These are phyloP conservation scores for Yarrowia sp. DNA, from an alignment of 805 yeast genomes.

Conservation along the genomic window DNA sequence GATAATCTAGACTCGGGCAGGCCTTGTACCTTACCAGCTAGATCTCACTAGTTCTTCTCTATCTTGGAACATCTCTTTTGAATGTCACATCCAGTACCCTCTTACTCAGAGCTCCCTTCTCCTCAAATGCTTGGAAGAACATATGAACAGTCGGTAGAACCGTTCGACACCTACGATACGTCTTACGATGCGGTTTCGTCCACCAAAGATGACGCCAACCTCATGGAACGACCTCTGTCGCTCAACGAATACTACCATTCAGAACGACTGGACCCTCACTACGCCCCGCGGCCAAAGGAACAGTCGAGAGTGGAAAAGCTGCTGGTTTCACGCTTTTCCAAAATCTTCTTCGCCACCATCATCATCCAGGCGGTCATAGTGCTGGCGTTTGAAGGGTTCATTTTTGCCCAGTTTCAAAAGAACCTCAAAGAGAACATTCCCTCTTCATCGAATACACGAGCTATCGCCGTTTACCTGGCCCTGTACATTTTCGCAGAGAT, in stretches of 20 bases:
- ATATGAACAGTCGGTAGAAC: background rate
- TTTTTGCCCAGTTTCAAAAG: slow-evolving; percentile 36
- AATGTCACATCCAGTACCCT: no score
- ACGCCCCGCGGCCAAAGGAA: background rate
- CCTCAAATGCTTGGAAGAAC: background rate
- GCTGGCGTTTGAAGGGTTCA: slow-evolving; percentile 36
- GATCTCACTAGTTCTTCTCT: no score
- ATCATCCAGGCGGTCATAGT: slow-evolving; percentile 27
- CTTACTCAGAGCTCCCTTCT: no score
- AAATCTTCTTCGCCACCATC: background rate
- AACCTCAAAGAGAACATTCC: slow-evolving; percentile 28
- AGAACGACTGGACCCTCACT: background rate
- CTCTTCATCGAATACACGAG: slow-evolving; percentile 31
- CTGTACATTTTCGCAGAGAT: slow-evolving; percentile 48
- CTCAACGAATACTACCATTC: slow-evolving; percentile 6
- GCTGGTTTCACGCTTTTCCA: background rate
- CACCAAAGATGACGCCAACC: background rate
- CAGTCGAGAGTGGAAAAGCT: background rate
- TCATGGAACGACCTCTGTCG: background rate
- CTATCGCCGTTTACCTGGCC: slow-evolving; percentile 44
- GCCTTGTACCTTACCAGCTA: no score
- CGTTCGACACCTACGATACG: background rate
- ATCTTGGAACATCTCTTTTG: no score
- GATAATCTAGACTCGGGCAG: background rate
- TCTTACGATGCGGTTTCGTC: background rate